Evolutionary conservation across 345 rosid species (phyloP).

Genomic region (Syzygium aqueum): DNA sequence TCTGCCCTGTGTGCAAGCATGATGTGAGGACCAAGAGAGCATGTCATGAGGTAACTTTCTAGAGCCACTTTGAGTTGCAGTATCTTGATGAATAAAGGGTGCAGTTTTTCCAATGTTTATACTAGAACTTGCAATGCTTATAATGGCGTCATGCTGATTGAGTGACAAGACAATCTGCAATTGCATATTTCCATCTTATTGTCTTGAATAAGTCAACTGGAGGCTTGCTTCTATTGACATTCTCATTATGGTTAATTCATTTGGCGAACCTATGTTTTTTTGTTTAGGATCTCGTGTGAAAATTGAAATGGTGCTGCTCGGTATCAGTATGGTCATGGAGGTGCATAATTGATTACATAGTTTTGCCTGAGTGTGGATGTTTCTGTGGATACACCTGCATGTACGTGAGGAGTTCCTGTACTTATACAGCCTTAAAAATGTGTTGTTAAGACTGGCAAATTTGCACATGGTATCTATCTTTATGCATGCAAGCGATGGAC

Average conservation of each 20-base stretch:
- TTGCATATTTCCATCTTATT: neutral
- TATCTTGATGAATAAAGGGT: neutral
- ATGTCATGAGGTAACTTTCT: slow-evolving; percentile 32
- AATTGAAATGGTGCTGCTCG: neutral
- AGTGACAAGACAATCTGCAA: neutral
- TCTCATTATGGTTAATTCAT: neutral
- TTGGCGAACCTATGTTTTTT: neutral
- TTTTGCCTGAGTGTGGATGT: neutral
- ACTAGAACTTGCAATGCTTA: neutral
- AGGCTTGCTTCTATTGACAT: neutral
- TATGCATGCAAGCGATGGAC: neutral
- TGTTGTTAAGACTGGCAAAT: neutral
- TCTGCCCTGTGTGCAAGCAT: slow-evolving; percentile 79
- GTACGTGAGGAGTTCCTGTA: neutral
- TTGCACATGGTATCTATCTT: neutral
- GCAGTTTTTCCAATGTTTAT: neutral
- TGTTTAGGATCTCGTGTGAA: neutral
- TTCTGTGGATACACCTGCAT: neutral
- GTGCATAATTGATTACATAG: neutral
- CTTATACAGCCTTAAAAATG: neutral
- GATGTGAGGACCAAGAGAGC: slow-evolving; percentile 33
- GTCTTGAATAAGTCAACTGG: neutral
- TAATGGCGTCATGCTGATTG: neutral
- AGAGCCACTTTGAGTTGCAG: neutral
- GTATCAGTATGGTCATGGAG: neutral